Base-by-base conservation (phyloP, 2,329 filamentous ascomycete genomes). In the Penicillium hordei region DNA sequence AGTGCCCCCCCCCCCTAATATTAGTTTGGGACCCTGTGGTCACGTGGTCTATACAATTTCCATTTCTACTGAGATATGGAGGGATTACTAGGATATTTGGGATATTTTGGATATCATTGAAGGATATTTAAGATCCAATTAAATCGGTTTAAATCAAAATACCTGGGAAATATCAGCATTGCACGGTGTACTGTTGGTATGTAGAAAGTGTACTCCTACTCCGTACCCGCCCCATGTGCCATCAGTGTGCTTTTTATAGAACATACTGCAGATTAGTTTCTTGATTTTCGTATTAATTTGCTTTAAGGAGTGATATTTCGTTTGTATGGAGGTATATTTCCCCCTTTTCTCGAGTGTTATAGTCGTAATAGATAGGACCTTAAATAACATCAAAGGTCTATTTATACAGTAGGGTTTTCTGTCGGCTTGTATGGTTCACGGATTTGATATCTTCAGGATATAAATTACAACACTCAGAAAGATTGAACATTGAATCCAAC, bases 1-100 rank as follows among this genome's bases (percentile, higher is more conserved):
- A 64, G 63, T 65, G 60, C 68, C 67, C 63, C 68, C 65, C 65
- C 63, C 60, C 62, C 62, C 62, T 66, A 68, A 58, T 52, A 58
- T 52, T 60, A 48, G 57, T 50, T 36, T 17, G 17, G 55, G 50
- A 38, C 48, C 52, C 44, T 29, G 40, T 2, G 29, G 55, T 62
- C 60, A 62, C 60, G 60, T 62, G 60, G 45, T 43, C 29, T 27
- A 51, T 36, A 45, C 38, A 36, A 23, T 50, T 33, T 13, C 17
- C 13, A 43, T 43, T 27, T 42, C 21, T 3, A 42, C 17, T 8
- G 25, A 23, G 7, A 8, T 31, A 21, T 27, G 6, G 3, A 5
- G 7, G 15, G 12, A 10, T 10, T 19, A 13, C 2, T 19, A 3
- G 5, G 15, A 21, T 21, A n/a, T 34, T 25, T 6, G 6, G 1